These are phyloP conservation scores for Microbotryum silenes-acaulis DNA, from an alignment of 1,284 basidiomycete genomes.

Conservation along the genomic window DNA sequence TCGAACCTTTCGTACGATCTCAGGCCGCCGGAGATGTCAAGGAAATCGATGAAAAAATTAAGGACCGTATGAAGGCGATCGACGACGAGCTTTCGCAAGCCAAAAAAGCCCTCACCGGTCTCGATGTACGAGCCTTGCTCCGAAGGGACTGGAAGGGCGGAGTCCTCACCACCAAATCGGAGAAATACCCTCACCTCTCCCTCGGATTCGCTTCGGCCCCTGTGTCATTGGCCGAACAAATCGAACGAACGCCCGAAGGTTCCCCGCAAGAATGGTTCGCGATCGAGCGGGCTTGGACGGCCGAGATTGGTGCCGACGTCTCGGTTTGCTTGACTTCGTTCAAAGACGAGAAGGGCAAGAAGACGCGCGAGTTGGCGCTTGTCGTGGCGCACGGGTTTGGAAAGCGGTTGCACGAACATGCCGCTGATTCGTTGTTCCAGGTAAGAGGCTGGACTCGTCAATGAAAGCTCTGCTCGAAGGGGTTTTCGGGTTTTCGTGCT, in stretches of 20 bases:
- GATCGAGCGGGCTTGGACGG: slow-evolving; percentile 31
- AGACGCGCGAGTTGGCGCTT: slow-evolving; percentile 31
- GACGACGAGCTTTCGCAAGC: slow-evolving; percentile 36
- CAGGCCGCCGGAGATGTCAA: no score
- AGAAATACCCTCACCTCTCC: slow-evolving; percentile 34
- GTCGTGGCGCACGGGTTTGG: slow-evolving; percentile 34
- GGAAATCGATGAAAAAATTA: slow-evolving; percentile 1
- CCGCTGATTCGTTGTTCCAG: not conserved
- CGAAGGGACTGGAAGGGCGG: slow-evolving; percentile 42
- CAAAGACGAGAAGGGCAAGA: slow-evolving; percentile 16
- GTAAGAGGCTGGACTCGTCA: not conserved
- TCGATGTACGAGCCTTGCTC: slow-evolving; percentile 38
- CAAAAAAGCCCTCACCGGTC: slow-evolving; percentile 36
- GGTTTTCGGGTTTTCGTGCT: slow-evolving; percentile 1
- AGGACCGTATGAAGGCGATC: slow-evolving; percentile 34
- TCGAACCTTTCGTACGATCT: no score
- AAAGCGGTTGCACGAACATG: not conserved
- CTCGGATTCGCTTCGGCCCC: slow-evolving; percentile 41
- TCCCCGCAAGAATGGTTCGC: slow-evolving; percentile 37
- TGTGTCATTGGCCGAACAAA: slow-evolving; percentile 39
- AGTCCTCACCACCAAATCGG: slow-evolving; percentile 33
- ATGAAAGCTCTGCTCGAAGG: not conserved
- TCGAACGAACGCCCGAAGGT: slow-evolving; percentile 33
- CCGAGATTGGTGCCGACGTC: slow-evolving; percentile 34
- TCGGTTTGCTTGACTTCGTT: slow-evolving; percentile 30